Base-by-base conservation (phyloP, 1,284 basidiomycete species). In the Melampsora allii-populina region DNA sequence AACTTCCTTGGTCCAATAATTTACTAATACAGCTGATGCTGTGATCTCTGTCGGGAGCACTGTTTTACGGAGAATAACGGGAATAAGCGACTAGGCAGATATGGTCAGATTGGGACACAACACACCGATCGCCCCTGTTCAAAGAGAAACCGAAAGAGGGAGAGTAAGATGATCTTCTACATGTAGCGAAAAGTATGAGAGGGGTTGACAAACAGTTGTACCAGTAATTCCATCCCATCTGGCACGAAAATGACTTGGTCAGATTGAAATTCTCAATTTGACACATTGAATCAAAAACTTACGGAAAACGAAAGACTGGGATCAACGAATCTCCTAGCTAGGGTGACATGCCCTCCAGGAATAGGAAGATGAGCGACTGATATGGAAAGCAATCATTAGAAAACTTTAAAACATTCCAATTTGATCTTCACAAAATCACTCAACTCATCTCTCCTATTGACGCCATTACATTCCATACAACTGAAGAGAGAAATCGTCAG, bases 291-390 rank as follows among this genome's bases (percentile, higher is more conserved):
- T 42, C 4, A 42, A 4, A 39, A 17, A 79, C 19, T 77, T 10
- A 81, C 77, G 21, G 79, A 77, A 56, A 80, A 79, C 0, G 88
- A 88, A 75, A 92, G 85, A 2, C 91, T 88, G 5, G 88, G 88
- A 79, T 91, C 87, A 31, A 92, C 88, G 80, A 91, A 91, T 56
- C 89, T 88, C 77, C 87, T 87, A 3, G 91, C 89, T 50, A 92
- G 84, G 65, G 86, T 88, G 80, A 93, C 89, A 80, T 92, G 91
- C 5, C 91, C 87, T 76, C 87, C 89, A 63, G 84, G 77, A 76
- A 82, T 76, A n/a, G 83, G 82, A 2, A 82, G 78, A 33, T 80
- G 79, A 0, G 81, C 76, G 42, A 80, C 77, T 71, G 58, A 36
- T 17, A 45, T 17, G 83, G 82, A 53, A 90, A 84, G 78, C 85